phyloP scores from a whole-genome alignment of 139 green algal genomes.

The Asterochloris sp. region DNA sequence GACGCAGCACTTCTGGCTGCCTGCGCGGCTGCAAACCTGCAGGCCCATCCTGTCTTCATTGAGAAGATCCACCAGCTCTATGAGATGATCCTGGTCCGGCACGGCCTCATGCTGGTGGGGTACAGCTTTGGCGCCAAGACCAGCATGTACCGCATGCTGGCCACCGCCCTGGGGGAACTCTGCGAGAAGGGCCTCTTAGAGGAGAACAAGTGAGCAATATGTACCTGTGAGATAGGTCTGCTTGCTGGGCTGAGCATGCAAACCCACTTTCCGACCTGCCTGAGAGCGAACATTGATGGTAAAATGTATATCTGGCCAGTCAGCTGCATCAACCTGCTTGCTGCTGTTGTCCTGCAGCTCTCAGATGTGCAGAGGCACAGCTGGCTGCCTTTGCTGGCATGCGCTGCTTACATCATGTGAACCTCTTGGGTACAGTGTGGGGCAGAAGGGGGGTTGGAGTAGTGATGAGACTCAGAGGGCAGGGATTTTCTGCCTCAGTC shows the following conservation, averaged over 20 bases:
- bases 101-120: slow-evolving; percentile 45
- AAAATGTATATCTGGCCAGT: too few relatives aligned
- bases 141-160: slow-evolving; percentile 42
- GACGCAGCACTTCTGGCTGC: slow-evolving; percentile 19
- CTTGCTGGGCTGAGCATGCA: too few relatives aligned
- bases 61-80: slow-evolving; percentile 80
- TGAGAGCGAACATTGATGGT: too few relatives aligned
- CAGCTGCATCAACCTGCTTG: too few relatives aligned
- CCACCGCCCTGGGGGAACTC: slow-evolving; percentile 50
- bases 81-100: slow-evolving; percentile 59
- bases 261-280: too few relatives aligned
- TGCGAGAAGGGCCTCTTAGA: slow-evolving; percentile 6
- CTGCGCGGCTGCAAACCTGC: slow-evolving; percentile 34
- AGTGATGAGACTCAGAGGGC: background rate
- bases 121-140: slow-evolving; percentile 67
- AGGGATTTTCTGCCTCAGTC: background rate
- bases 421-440: slow-evolving; percentile 22
- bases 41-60: slow-evolving; percentile 66
- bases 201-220: slow-evolving; percentile 7
- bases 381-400: too few relatives aligned
- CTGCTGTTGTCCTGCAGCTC: too few relatives aligned
- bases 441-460: background rate
- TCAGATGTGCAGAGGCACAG: too few relatives aligned
- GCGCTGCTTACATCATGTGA: too few relatives aligned
- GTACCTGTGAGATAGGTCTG: too few relatives aligned